Conservation (phyloP, 805 yeast species). For the Danielia reshetovae region DNA sequence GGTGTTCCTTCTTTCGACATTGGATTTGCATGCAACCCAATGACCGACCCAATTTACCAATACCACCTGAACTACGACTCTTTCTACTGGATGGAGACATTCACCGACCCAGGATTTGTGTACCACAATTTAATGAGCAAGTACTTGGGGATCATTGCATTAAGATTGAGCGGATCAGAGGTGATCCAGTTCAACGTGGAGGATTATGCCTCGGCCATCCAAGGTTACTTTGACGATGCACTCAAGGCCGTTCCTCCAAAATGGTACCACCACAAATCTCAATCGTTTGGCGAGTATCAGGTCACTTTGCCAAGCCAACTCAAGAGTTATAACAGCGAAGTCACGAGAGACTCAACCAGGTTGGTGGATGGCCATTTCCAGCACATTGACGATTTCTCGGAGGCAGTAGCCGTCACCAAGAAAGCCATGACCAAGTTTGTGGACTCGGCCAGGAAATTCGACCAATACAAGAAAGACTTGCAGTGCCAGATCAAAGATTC, state of each 20-base stretch:
- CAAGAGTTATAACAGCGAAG: neutral
- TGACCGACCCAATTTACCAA: constrained; percentile 58
- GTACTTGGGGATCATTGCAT: constrained; percentile 46
- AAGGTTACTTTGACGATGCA: constrained; percentile 31
- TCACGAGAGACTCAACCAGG: too few species aligned
- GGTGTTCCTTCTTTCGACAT: constrained; percentile 31
- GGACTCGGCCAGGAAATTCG: constrained; percentile 8
- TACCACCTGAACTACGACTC: constrained; percentile 77
- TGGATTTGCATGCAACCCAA: constrained; percentile 44
- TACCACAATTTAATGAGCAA: constrained; percentile 56
- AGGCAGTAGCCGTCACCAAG: constrained; percentile 5
- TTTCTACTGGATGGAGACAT: constrained; percentile 61
- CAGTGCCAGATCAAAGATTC: constrained; percentile 15
- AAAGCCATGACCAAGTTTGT: constrained; percentile 6
- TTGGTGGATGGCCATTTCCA: neutral
- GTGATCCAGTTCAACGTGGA: constrained; percentile 38
- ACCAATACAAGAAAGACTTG: constrained; percentile 8
- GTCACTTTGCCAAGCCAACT: too few species aligned
- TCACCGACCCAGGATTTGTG: constrained; percentile 60
- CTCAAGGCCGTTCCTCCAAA: constrained; percentile 3
- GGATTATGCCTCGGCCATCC: constrained; percentile 39
- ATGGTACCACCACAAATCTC: constrained; percentile 5
- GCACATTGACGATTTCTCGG: constrained; percentile 3
- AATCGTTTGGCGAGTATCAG: neutral
- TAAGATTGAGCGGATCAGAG: constrained; percentile 47